Base-by-base conservation (phyloP, 208 protist species). In the Angomonas ambiguus region DNA sequence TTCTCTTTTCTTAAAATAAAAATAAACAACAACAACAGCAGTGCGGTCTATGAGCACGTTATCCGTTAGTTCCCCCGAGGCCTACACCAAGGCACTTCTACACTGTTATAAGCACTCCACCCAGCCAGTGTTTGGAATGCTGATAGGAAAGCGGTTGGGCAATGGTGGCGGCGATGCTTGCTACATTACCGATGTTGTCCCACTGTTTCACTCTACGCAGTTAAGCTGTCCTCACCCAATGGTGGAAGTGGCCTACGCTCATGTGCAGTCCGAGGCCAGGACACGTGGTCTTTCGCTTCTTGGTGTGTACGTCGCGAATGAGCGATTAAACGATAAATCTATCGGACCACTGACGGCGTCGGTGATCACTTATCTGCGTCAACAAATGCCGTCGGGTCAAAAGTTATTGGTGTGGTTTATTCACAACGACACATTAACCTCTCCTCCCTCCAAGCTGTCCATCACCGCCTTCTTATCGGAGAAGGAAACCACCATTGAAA, bases 51-150 rank as follows among this genome's bases (percentile, higher is more conserved):
- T 57, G 51, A 20, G 28, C 67, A 72, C 72, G 56, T 41, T 6
- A 2, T 78, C 91, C 11, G 76, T 91, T 1, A 72, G 83, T 56
- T 87, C 88, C 5, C 65, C 72, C 3, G 85, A 87, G 49, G 85
- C 88, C 5, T 91, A 95, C 75, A 77, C 75, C 11, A 95, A 93
- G 84, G 82, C 84, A 0, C 67, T 95, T 13, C 71, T 93, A 18
- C 89, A 95, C 81, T 83, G 82, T 62, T 88, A 89, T 69, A 95
- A 93, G 72, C 88, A 92, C 65, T 80, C 86, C 28, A 90, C 84
- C 0, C 89, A 93, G 71, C 69, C 89, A 1, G 83, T 95, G 27
- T 67, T 86, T 28, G 89, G 89, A 13, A 78, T 95, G 59, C 80
- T 95, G 13, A 68, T 95, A 16, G 89, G 89, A 30, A 95, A 93